These are phyloP conservation scores for Flaveria bidentis DNA, from an alignment of 129 eudicot species.

Conservation along the genomic window DNA sequence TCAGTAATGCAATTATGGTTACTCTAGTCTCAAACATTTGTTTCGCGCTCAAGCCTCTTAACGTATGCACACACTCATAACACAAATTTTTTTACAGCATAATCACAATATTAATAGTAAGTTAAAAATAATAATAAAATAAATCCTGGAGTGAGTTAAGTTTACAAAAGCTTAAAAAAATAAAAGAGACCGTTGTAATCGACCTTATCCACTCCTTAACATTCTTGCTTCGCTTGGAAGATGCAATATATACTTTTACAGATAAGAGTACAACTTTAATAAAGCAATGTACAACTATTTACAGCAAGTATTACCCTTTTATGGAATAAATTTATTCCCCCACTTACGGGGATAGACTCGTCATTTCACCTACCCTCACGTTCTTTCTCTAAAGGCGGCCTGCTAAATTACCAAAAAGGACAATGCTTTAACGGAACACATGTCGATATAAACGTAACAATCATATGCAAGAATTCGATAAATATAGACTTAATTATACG, in stretches of 20 bases:
- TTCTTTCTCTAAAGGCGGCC: constrained; percentile 55
- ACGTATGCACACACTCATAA: too few species aligned
- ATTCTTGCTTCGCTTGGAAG: constrained; percentile 39
- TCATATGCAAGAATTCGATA: too few species aligned
- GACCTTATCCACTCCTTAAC: constrained; percentile 30
- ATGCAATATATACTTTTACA: constrained; percentile 33
- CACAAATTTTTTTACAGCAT: too few species aligned
- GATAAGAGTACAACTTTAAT: constrained; percentile 30
- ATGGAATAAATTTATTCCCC: neutral
- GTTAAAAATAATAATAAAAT: too few species aligned
- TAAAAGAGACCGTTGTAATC: constrained; percentile 2
- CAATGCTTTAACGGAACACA: constrained; percentile 31
- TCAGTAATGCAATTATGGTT: too few species aligned
- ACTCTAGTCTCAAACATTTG: too few species aligned
- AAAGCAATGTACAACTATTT: constrained; percentile 35
- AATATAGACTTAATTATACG: too few species aligned
- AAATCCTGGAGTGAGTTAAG: neutral
- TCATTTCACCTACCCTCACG: constrained; percentile 47
- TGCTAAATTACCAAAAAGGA: constrained; percentile 32
- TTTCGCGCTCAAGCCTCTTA: too few species aligned
- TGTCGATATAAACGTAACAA: neutral
- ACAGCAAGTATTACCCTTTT: neutral
- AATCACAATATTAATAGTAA: too few species aligned
- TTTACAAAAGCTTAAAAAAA: neutral
- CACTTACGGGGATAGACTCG: constrained; percentile 34